Conservation (phyloP, 805 yeast species). For the Yamadazyma sp. region DNA sequence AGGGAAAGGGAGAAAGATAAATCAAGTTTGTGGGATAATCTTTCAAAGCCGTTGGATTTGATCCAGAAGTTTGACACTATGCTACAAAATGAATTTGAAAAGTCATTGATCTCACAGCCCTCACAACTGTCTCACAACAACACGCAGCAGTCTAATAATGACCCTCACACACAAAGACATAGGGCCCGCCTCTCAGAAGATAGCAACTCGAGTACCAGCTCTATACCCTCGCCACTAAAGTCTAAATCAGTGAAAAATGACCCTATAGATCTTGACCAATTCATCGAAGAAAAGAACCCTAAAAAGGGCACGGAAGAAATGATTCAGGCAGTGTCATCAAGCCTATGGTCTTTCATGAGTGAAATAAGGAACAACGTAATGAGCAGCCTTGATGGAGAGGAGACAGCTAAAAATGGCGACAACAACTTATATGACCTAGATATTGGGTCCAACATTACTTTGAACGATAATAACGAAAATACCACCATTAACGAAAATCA, state of each 20-base stretch:
- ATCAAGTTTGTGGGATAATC: conserved; percentile 32
- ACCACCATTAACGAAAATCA: conserved; percentile 11
- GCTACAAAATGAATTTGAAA: conserved; percentile 66
- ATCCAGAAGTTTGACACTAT: conserved; percentile 68
- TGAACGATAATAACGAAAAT: conserved; percentile 9
- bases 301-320: conserved; percentile 34
- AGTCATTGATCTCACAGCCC: conserved; percentile 21
- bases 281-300: conserved; percentile 12
- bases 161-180: conserved; percentile 10
- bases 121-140: background rate
- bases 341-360: conserved; percentile 45
- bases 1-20: conserved; percentile 9
- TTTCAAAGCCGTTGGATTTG: conserved; percentile 56
- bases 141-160: conserved; percentile 10
- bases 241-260: conserved; percentile 18
- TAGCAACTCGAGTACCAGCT: conserved; percentile 23
- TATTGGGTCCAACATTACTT: conserved; percentile 23
- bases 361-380: conserved; percentile 38
- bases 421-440: conserved; percentile 23
- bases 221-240: conserved; percentile 27
- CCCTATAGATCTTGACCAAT: conserved; percentile 13
- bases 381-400: conserved; percentile 14
- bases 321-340: conserved; percentile 41
- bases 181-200: conserved; percentile 32
- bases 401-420: background rate